phyloP scores from a whole-genome alignment of 495 filamentous ascomycete genomes.

The Aspergillus steynii region DNA sequence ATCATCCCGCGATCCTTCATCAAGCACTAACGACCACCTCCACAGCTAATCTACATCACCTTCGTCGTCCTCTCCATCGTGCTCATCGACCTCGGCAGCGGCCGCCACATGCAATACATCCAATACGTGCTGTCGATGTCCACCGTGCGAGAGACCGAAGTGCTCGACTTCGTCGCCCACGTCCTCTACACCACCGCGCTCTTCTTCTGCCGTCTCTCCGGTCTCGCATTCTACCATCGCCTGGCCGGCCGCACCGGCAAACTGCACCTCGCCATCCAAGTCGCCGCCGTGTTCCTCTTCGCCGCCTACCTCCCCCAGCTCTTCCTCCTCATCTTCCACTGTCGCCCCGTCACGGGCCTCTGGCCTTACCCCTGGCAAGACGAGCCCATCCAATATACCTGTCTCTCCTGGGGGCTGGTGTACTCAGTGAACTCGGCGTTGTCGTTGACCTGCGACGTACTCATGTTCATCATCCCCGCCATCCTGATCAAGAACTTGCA shows the following conservation, averaged over 20 bases:
- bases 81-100: slow-evolving; percentile 46
- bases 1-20: neutral
- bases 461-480: slow-evolving; percentile 45
- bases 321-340: slow-evolving; percentile 47
- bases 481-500: slow-evolving; percentile 42
- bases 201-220: slow-evolving; percentile 46
- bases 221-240: slow-evolving; percentile 49
- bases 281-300: slow-evolving; percentile 34
- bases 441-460: slow-evolving; percentile 43
- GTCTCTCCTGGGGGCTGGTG: slow-evolving; percentile 44
- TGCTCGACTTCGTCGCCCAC: slow-evolving; percentile 47
- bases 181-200: slow-evolving; percentile 49
- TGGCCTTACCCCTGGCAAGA: slow-evolving; percentile 48
- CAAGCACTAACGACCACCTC: neutral
- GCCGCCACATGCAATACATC: slow-evolving; percentile 49
- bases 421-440: slow-evolving; percentile 45
- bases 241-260: slow-evolving; percentile 34
- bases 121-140: slow-evolving; percentile 41
- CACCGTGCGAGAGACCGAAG: slow-evolving; percentile 37
- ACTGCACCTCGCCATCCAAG: slow-evolving; percentile 33
- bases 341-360: slow-evolving; percentile 45
- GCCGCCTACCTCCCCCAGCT: slow-evolving; percentile 42
- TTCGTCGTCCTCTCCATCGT: slow-evolving; percentile 40
- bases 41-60: slow-evolving; percentile 32
- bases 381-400: slow-evolving; percentile 31